Percentiles rank a stretch among this genome's conserved stretches.
Conservation (phyloP, 106 monocot genomes). For the Dioscorea zingiberensis region DNA sequence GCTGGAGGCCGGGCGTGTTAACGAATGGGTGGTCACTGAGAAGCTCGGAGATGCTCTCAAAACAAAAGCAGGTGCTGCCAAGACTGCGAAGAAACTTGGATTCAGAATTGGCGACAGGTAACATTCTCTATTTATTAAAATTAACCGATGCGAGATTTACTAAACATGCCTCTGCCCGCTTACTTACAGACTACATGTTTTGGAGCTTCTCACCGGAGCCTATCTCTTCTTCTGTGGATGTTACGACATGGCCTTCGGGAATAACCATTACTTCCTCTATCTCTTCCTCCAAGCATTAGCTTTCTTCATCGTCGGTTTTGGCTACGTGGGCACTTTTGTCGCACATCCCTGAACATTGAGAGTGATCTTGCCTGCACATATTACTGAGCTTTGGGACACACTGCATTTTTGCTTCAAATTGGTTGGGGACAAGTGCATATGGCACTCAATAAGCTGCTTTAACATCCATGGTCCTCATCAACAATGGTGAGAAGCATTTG, state of each 20-base stretch:
- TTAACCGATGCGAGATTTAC: too few relatives aligned
- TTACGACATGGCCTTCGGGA: constrained; percentile 37
- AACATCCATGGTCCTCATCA: too few relatives aligned
- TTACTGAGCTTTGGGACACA: not conserved
- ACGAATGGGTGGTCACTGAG: constrained; percentile 56
- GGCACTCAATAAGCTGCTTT: too few relatives aligned
- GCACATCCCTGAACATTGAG: constrained; percentile 1
- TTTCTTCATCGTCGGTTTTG: constrained; percentile 37
- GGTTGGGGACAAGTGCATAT: too few relatives aligned
- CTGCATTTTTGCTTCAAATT: too few relatives aligned
- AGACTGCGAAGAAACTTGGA: constrained; percentile 19
- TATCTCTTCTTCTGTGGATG: constrained; percentile 51
- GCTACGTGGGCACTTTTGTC: constrained; percentile 33
- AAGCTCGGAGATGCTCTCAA: constrained; percentile 38
- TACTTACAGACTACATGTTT: constrained; percentile 19
- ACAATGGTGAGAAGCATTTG: too few relatives aligned
- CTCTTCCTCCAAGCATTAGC: constrained; percentile 39
- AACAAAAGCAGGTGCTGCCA: constrained; percentile 7
- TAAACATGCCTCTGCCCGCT: too few relatives aligned
- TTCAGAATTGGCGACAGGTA: constrained; percentile 38
- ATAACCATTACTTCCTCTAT: constrained; percentile 41
- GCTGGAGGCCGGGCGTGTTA: constrained; percentile 34
- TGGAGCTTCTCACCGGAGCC: constrained; percentile 32
- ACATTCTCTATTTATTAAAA: too few relatives aligned
- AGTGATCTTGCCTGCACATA: too few relatives aligned